These are phyloP conservation scores for Bertia moriformis DNA, from an alignment of 2,329 filamentous ascomycete species.

Conservation along the genomic window DNA sequence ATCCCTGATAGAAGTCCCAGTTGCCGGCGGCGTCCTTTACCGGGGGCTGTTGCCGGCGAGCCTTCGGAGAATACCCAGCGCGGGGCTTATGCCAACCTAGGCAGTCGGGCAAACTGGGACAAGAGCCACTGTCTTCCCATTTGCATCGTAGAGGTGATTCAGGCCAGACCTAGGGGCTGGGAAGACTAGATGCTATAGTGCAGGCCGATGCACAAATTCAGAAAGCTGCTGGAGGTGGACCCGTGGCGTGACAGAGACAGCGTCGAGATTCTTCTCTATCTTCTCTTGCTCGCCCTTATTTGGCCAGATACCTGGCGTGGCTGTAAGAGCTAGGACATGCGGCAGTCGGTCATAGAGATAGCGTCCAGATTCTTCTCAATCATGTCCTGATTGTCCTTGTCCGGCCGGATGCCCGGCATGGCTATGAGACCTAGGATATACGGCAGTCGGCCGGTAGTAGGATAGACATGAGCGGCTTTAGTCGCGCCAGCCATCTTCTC, in stretches of 20 bases:
- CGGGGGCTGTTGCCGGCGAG: constrained; percentile 16
- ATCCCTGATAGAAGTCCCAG: constrained; percentile 3
- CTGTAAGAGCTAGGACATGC: too few relatives aligned
- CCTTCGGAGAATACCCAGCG: constrained; percentile 6
- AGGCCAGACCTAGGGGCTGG: too few relatives aligned
- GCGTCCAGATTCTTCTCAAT: constrained; percentile 65
- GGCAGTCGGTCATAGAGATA: too few relatives aligned
- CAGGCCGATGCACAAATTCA: constrained; percentile 52
- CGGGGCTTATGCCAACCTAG: constrained; percentile 17
- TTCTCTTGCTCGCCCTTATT: too few relatives aligned
- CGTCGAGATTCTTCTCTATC: too few relatives aligned
- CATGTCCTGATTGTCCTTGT: too few relatives aligned
- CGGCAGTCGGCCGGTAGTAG: constrained; percentile 34
- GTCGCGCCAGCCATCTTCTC: constrained; percentile 16
- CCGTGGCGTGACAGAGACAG: constrained; percentile 58
- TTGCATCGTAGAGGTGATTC: too few relatives aligned
- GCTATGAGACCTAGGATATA: constrained; percentile 67
- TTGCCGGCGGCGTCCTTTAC: constrained; percentile 13
- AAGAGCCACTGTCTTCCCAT: constrained; percentile 26
- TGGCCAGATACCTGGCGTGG: too few relatives aligned
- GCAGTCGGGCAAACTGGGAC: too few relatives aligned
- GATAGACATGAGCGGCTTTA: constrained; percentile 8
- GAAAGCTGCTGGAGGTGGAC: constrained; percentile 55
- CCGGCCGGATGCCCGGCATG: constrained; percentile 55
- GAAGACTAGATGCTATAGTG: constrained; percentile 25